Percentiles rank a stretch among this genome's conserved stretches.
These are phyloP conservation scores for Graphiopsis chlorocephala DNA, from an alignment of 2,329 filamentous ascomycete species.

Conservation along the genomic window DNA sequence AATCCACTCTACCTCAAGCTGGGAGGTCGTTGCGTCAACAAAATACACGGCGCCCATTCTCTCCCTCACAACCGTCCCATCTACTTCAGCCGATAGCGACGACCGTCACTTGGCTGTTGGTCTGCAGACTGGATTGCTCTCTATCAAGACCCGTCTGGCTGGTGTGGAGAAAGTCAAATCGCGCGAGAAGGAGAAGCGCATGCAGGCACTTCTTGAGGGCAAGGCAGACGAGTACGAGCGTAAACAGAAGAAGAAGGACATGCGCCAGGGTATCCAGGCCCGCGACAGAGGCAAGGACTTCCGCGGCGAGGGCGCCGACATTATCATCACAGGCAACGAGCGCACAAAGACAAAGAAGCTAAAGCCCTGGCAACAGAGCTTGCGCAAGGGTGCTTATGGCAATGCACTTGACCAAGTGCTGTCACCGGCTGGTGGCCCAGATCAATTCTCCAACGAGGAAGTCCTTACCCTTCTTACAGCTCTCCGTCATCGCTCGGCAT, in stretches of 20 bases:
- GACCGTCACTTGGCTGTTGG: conserved; percentile 94
- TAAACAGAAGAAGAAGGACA: conserved; percentile 61
- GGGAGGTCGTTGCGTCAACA: conserved; percentile 92
- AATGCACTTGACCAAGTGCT: conserved; percentile 78
- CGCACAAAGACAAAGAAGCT: conserved; percentile 60
- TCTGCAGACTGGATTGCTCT: conserved; percentile 90
- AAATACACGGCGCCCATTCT: conserved; percentile 94
- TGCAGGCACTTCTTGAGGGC: conserved; percentile 76
- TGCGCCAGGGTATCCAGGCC: conserved; percentile 60
- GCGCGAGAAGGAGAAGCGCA: conserved; percentile 75
- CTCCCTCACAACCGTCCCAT: conserved; percentile 71
- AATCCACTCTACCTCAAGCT: conserved; percentile 87
- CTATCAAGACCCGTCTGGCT: conserved; percentile 81
- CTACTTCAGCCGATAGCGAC: conserved; percentile 61
- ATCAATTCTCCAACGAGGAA: conserved; percentile 33
- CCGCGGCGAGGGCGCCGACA: conserved; percentile 79
- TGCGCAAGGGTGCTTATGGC: conserved; percentile 74
- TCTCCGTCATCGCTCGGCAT: conserved; percentile 80
- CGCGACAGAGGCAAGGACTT: conserved; percentile 69
- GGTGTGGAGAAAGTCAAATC: conserved; percentile 76
- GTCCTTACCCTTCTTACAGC: conserved; percentile 76
- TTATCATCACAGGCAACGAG: conserved; percentile 78
- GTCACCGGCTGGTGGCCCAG: conserved; percentile 21
- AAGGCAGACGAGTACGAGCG: conserved; percentile 75
- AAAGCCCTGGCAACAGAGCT: conserved; percentile 73